A percentile compares a stretch with the other conserved stretches of the same genome.
Conservation (phyloP, 2,329 filamentous ascomycete species). For the Fusarium sp. region DNA sequence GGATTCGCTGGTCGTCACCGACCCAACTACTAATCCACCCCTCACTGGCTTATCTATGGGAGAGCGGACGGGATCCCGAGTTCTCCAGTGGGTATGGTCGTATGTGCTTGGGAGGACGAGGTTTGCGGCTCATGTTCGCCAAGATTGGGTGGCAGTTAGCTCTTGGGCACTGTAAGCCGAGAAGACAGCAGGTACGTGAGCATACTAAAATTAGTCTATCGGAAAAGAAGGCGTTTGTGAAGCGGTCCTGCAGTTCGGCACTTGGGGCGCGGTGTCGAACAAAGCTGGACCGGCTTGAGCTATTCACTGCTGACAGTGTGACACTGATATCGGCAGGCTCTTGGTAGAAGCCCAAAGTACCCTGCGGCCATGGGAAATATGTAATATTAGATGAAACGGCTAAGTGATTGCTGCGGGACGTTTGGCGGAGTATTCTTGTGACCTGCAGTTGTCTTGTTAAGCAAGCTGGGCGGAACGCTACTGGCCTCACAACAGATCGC, state of each 20-base stretch:
- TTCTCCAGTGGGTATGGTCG: not conserved
- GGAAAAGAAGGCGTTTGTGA: not conserved
- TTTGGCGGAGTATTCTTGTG: not conserved
- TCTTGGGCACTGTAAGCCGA: not conserved
- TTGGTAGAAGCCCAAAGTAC: too few relatives aligned
- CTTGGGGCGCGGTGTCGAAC: too few relatives aligned
- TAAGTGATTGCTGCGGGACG: not conserved
- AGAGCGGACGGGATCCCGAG: not conserved
- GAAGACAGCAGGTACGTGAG: not conserved
- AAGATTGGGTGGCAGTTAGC: not conserved
- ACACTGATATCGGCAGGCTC: too few relatives aligned
- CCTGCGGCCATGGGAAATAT: too few relatives aligned
- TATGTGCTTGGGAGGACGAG: not conserved
- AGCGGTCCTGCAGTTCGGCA: too few relatives aligned
- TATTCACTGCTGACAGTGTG: too few relatives aligned
- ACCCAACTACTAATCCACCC: not conserved
- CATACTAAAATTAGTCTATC: not conserved
- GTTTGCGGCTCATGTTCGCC: not conserved
- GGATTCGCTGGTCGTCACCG: not conserved
- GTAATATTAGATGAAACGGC: not conserved
- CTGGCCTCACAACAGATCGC: not conserved
- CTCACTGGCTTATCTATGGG: not conserved
- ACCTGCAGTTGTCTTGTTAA: not conserved
- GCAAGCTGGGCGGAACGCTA: not conserved
- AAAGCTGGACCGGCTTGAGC: too few relatives aligned